phyloP scores from a whole-genome alignment of 306 rosid genomes.

The Oxytropis ochrocephala region DNA sequence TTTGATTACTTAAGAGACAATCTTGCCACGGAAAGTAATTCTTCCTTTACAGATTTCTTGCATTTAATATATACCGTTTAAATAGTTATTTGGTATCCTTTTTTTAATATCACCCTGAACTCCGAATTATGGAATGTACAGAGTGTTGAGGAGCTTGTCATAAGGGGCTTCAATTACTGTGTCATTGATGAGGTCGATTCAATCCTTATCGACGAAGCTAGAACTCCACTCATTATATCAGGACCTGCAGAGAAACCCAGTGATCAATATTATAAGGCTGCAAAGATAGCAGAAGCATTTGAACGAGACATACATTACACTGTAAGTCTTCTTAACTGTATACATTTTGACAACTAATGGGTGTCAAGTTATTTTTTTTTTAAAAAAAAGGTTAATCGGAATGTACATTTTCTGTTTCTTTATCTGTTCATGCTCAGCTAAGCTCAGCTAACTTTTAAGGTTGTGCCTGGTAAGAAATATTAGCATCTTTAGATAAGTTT shows the following conservation, averaged over 20 bases:
- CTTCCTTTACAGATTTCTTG: slow-evolving; percentile 43
- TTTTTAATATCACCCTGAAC: slow-evolving; percentile 23
- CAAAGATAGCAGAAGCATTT: slow-evolving; percentile 89
- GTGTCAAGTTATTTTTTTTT: no score
- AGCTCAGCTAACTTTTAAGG: not conserved
- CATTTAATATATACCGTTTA: slow-evolving; percentile 12
- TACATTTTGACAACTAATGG: not conserved
- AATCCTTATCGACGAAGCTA: slow-evolving; percentile 96
- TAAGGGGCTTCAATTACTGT: slow-evolving; percentile 84
- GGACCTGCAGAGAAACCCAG: slow-evolving; percentile 97
- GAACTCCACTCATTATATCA: slow-evolving; percentile 97
- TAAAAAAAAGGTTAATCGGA: no score
- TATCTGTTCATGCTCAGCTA: slow-evolving; percentile 3
- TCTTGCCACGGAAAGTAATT: slow-evolving; percentile 99
- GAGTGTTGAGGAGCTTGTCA: slow-evolving; percentile 94
- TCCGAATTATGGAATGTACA: slow-evolving; percentile 40
- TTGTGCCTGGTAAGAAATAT: not conserved
- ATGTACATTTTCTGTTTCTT: not conserved
- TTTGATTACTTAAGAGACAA: slow-evolving; percentile 97
- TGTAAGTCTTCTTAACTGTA: slow-evolving; percentile 37
- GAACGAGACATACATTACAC: slow-evolving; percentile 89
- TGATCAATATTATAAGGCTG: slow-evolving; percentile 82
- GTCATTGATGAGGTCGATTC: slow-evolving; percentile 98
- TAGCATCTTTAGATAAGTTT: slow-evolving; percentile 3
- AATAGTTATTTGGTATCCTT: slow-evolving; percentile 6